phyloP scores from a whole-genome alignment of 2,329 filamentous ascomycete genomes.

The Alternaria infectoria region DNA sequence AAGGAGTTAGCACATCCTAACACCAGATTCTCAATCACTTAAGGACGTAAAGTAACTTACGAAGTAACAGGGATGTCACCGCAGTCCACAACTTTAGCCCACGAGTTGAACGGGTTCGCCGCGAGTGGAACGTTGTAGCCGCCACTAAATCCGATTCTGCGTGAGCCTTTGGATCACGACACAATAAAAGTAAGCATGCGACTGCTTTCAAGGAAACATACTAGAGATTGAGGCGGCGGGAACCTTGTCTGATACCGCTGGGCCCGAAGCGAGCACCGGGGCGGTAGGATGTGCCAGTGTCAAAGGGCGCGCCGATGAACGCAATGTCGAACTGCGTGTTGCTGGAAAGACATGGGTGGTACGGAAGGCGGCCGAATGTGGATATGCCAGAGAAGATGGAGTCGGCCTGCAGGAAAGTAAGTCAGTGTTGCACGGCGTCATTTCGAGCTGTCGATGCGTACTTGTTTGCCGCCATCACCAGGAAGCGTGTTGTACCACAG shows the following conservation, averaged over 20 bases:
- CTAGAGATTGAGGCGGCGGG: conserved; percentile 85
- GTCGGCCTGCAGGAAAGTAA: conserved; percentile 66
- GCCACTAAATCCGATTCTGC: conserved; percentile 67
- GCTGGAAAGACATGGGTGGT: conserved; percentile 76
- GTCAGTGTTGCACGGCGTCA: neutral
- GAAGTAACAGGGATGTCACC: conserved; percentile 86
- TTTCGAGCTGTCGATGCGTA: conserved; percentile 43
- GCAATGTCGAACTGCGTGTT: conserved; percentile 82
- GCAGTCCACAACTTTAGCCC: conserved; percentile 81
- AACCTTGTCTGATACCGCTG: conserved; percentile 84
- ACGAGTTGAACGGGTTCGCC: conserved; percentile 81
- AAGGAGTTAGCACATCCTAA: neutral
- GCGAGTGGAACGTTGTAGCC: conserved; percentile 84
- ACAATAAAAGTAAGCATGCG: conserved; percentile 48
- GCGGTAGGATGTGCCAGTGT: conserved; percentile 84
- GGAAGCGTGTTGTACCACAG: conserved; percentile 85
- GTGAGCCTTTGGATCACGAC: conserved; percentile 52
- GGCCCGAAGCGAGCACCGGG: conserved; percentile 85
- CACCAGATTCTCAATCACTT: too few species aligned
- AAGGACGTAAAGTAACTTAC: conserved; percentile 54
- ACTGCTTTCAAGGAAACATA: conserved; percentile 58
- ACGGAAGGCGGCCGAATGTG: conserved; percentile 80
- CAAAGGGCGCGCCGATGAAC: conserved; percentile 86
- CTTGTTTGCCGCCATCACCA: conserved; percentile 84
- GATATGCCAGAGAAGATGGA: conserved; percentile 89